Evolutionary conservation across 805 yeast genomes (phyloP).

Genomic region (Zygosaccharomyces pseudorouxii): DNA sequence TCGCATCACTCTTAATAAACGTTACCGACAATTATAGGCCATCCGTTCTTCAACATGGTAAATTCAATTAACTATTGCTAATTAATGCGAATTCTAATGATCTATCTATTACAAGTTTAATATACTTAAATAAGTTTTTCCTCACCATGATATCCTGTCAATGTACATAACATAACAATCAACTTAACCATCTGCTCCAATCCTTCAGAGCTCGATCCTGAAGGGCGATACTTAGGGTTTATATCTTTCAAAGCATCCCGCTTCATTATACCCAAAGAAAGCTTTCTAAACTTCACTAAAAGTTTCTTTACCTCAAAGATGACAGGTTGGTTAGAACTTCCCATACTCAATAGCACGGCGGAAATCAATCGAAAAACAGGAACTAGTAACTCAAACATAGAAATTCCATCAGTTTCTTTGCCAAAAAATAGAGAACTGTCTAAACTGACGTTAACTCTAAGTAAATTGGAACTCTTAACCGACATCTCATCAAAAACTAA

Average conservation of each 20-base stretch:
- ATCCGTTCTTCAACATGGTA: neutral
- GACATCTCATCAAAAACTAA: slow-evolving; percentile 41
- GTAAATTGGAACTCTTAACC: slow-evolving; percentile 30
- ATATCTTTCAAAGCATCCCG: slow-evolving; percentile 43
- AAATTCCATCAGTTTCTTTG: slow-evolving; percentile 36
- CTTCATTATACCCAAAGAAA: slow-evolving; percentile 60
- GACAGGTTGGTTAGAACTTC: slow-evolving; percentile 64
- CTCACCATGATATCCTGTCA: slow-evolving; percentile 43
- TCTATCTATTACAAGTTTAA: neutral
- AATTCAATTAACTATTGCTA: neutral
- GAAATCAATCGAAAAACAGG: slow-evolving; percentile 71
- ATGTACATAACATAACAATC: slow-evolving; percentile 49
- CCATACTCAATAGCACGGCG: slow-evolving; percentile 67
- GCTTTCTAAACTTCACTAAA: slow-evolving; percentile 46
- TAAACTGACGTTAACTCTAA: slow-evolving; percentile 45
- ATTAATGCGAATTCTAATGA: neutral
- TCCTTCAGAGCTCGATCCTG: slow-evolving; percentile 33
- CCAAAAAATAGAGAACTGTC: slow-evolving; percentile 46
- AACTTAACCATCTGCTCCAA: slow-evolving; percentile 51
- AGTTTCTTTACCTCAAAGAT: slow-evolving; percentile 49
- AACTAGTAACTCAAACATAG: slow-evolving; percentile 61
- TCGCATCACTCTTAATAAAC: neutral
- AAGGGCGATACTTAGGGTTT: slow-evolving; percentile 26
- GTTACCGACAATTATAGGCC: neutral
- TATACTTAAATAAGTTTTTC: slow-evolving; percentile 10